A percentile compares a stretch with the other conserved stretches of the same genome.
Conservation (phyloP, 2,329 filamentous ascomycete species). For the Magnaporthiopsis rhizophila region DNA sequence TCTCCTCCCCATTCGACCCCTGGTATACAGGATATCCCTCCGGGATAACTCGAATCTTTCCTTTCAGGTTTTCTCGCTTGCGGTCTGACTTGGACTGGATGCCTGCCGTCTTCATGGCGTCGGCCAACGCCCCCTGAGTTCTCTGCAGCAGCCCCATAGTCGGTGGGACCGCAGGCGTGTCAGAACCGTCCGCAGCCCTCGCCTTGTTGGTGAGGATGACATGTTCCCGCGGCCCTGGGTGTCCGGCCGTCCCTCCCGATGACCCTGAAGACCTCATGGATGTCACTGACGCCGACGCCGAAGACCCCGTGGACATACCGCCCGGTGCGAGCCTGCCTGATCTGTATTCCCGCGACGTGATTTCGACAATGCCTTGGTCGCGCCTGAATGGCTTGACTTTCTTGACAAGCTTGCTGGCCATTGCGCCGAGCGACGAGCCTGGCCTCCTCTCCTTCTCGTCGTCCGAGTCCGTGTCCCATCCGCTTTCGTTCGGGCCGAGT, state of each 20-base stretch:
- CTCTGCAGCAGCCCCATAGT: conserved; percentile 3
- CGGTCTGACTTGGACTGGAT: conserved; percentile 1
- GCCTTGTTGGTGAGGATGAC: conserved; percentile 3
- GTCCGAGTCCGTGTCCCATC: conserved; percentile 13
- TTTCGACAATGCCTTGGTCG: conserved; percentile 1
- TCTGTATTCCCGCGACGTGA: not conserved
- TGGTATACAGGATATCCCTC: not conserved
- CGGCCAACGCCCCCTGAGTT: conserved; percentile 3
- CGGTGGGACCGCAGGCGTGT: conserved; percentile 7
- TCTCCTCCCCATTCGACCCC: not conserved
- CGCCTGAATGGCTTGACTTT: conserved; percentile 8
- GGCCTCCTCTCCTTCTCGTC: conserved; percentile 11
- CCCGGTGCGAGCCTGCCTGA: not conserved
- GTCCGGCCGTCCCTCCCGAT: not conserved
- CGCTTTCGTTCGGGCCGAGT: conserved; percentile 8
- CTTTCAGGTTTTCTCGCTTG: conserved; percentile 4
- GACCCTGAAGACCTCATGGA: not conserved
- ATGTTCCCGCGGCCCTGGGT: not conserved
- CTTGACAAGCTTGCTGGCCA: conserved; percentile 2
- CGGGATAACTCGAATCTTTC: conserved; percentile 2
- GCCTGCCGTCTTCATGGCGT: conserved; percentile 1
- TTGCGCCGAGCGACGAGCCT: conserved; percentile 1
- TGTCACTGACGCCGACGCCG: not conserved
- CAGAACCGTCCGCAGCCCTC: conserved; percentile 3
- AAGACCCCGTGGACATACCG: not conserved